Evolutionary conservation across 2,329 filamentous ascomycete genomes (phyloP), one percentile per base, ranked within the genome.

Genomic region (Fusarium sororula): DNA sequence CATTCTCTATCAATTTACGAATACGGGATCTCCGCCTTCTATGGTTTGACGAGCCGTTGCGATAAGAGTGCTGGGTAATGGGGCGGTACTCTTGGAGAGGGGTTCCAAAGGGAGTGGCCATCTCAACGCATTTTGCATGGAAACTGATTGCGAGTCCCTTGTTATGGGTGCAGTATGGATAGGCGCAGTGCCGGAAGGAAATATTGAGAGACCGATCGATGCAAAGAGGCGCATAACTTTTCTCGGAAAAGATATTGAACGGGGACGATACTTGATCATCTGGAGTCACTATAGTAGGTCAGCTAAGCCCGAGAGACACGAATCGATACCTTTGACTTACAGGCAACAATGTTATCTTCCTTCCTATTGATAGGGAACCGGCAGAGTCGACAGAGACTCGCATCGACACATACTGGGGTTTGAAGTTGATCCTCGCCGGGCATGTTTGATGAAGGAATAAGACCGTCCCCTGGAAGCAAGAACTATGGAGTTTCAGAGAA

Each of bases 321-420:
- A 28, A 8, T 26, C 0, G 0, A 20, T 15, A 0, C 0, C 0
- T 4, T 6, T 0, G 4, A 30, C 28, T 18, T n/a, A 60, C 66
- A 20, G 1, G 26, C 22, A 6, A 55, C 15, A 6, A 70, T 50
- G 0, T 12, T 15, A 0, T 70, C 47, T 7, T 5, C 26, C 8
- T 44, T 2, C 13, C 35, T 13, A 0, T 35, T 9, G 9, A 70
- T 41, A 8, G 59, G 53, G 13, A 70, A 70, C 1, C 62, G 66
- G 22, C 67, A 70, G 7, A 57, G 37, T 9, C 28, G 53, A 6
- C 67, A 70, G 7, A 22, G 53, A 8, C 12, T 44, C 22, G 22
- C 26, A 4, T 55, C 30, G 8, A 74, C 45, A 60, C 64, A 78
- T 45, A 48, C 24, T 7, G 66, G 72, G 2, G 53, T 32, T 18